Evolutionary conservation across 345 rosid genomes (phyloP).

Genomic region (Ceriops decandra): DNA sequence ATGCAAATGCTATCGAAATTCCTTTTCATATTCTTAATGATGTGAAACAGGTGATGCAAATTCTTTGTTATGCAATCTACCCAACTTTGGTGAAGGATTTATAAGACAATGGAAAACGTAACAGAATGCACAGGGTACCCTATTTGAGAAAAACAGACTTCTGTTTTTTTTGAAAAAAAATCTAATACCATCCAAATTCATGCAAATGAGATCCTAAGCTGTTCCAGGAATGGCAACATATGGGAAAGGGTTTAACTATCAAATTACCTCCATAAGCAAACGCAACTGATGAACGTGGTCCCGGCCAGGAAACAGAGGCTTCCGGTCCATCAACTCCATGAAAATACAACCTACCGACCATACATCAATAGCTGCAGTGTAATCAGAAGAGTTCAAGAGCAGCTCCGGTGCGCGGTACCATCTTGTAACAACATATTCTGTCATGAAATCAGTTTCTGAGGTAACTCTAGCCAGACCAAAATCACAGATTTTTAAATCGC

Average conservation of each 20-base stretch:
- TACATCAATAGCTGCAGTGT: conserved; percentile 88
- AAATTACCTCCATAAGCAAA: conserved; percentile 73
- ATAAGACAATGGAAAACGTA: too few species aligned
- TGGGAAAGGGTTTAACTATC: not conserved
- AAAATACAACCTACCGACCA: conserved; percentile 98
- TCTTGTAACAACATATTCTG: conserved; percentile 89
- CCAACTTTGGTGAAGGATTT: too few species aligned
- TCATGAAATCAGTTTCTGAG: conserved; percentile 87
- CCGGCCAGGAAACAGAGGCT: conserved; percentile 82
- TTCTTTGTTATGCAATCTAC: too few species aligned
- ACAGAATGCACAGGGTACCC: too few species aligned
- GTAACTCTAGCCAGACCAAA: conserved; percentile 88
- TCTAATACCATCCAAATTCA: not conserved
- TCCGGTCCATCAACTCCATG: conserved; percentile 73
- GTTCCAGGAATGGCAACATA: not conserved
- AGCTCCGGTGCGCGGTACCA: conserved; percentile 99
- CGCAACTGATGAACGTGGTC: conserved; percentile 85
- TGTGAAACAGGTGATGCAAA: too few species aligned
- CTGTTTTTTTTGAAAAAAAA: too few species aligned
- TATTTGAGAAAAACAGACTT: too few species aligned
- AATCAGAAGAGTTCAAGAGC: conserved; percentile 67
- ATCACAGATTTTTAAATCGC: conserved; percentile 88
- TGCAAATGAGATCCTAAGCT: not conserved
- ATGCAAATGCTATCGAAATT: too few species aligned
- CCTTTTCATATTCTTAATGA: too few species aligned